phyloP scores from a whole-genome alignment of 345 rosid genomes.

The Clausena lansium region DNA sequence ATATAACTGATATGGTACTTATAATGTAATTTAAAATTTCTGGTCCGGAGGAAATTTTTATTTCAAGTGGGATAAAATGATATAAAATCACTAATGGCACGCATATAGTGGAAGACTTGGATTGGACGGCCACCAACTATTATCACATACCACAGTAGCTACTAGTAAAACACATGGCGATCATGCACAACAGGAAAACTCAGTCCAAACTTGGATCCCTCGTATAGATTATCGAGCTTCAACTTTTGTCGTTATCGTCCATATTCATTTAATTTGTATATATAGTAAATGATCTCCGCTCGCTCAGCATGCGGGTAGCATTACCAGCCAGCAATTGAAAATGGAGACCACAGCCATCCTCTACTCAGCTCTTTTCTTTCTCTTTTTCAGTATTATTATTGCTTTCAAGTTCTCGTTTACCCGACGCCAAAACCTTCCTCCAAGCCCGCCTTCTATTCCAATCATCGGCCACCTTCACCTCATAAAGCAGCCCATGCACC shows the following conservation, averaged over 20 bases:
- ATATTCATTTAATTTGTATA: background rate
- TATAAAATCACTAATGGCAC: too few species aligned
- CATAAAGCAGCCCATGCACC: conserved; percentile 29
- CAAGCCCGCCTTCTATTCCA: conserved; percentile 37
- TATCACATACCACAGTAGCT: too few species aligned
- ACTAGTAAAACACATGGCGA: background rate
- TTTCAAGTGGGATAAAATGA: too few species aligned
- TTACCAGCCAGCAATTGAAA: background rate
- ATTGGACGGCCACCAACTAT: too few species aligned
- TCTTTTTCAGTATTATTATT: conserved; percentile 19
- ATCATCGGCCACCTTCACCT: conserved; percentile 47
- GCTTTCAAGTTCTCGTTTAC: conserved; percentile 1
- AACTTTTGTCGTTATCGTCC: background rate
- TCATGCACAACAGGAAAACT: background rate
- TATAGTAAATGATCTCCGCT: background rate
- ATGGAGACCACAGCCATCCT: conserved; percentile 8
- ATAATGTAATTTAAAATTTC: too few species aligned
- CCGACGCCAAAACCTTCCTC: conserved; percentile 29
- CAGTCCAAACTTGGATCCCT: background rate
- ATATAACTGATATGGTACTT: too few species aligned
- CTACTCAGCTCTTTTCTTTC: background rate
- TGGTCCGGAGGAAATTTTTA: too few species aligned
- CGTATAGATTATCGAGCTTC: background rate
- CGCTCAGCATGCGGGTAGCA: background rate
- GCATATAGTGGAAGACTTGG: too few species aligned